Evolutionary conservation across 2,329 filamentous ascomycete species (phyloP), one percentile per base, ranked within the genome.

Genomic region (Nannizziopsis arthrosporioides): DNA sequence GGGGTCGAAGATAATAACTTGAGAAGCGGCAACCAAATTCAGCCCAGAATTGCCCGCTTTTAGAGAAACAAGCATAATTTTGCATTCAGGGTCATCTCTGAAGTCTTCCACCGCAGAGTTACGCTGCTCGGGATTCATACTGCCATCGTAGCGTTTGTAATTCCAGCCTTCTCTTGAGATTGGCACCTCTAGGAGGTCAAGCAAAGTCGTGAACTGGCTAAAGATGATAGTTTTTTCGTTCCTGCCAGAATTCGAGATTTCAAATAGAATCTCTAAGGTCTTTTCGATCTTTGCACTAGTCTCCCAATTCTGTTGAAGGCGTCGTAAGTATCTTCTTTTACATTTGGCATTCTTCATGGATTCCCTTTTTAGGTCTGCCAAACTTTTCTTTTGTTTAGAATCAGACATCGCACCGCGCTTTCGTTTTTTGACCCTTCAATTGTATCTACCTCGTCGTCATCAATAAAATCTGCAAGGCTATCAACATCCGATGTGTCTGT

Each of bases 1-100:
- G 0, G 88, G 88, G 61, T 94, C 88, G 60, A 94, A 80, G 54
- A 94, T 84, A 63, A 95, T 86, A 55, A 94, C 85, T 54, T 87
- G 82, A 1, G 81, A 86, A 0, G 88, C 89, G 14, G 80, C 78
- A 35, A 84, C 85, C 17, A 95, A 74, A 59, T 95, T 95, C 40
- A 95, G 75, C 1, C 89, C 89, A 0, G 88, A 81, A 57, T 90
- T 90, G 31, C 85, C 85, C 1, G 85, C 85, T 57, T 85, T 86
- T 42, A 90, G 71, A 1, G 83, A 88, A 1, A 89, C 77, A 2
- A 92, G 73, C 75, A 92, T 84, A 60, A 90, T 73, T 52, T 75
- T 80, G 59, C 76, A 73, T 37, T 74, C 62, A 0, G 73, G 67
- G 5, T 77, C 68, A 38, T 83, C 77, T 36, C 76, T 77, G 63